Conservation (phyloP, 2,329 filamentous ascomycete genomes). For the Thermoascus crustaceus region DNA sequence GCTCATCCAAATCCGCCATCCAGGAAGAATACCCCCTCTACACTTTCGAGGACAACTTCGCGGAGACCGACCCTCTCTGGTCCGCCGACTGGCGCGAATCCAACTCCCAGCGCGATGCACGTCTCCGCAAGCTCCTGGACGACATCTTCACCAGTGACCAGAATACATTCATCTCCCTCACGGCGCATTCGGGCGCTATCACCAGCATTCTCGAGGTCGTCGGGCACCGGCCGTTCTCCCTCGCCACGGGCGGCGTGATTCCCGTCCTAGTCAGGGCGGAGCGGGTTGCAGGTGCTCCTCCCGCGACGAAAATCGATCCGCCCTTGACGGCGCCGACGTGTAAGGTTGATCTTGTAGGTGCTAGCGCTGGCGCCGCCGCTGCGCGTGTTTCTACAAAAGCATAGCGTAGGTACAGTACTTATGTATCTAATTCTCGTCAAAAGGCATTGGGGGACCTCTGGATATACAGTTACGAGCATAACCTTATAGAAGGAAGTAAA, state of each 20-base stretch:
- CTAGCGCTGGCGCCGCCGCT: background rate
- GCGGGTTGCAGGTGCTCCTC: constrained; percentile 13
- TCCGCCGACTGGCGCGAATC: constrained; percentile 42
- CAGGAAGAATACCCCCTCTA: constrained; percentile 41
- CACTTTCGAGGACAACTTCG: constrained; percentile 46
- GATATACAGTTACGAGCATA: no score
- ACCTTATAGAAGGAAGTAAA: no score
- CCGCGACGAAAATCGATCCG: constrained; percentile 16
- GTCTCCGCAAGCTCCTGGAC: constrained; percentile 41
- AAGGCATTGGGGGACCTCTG: no score
- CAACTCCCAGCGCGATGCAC: constrained; percentile 38
- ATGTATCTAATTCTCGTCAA: no score
- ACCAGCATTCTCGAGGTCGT: constrained; percentile 42
- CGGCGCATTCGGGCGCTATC: constrained; percentile 53
- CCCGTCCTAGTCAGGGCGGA: constrained; percentile 43
- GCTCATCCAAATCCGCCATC: constrained; percentile 44
- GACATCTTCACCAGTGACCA: constrained; percentile 45
- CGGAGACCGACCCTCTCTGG: constrained; percentile 49
- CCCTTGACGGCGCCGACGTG: constrained; percentile 18
- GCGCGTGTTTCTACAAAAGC: background rate
- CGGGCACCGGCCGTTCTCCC: constrained; percentile 39
- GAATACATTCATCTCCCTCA: constrained; percentile 45
- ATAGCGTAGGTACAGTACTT: no score
- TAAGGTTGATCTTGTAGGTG: constrained; percentile 7
- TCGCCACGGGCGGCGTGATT: constrained; percentile 45